Base-by-base conservation (phyloP, 306 rosid genomes). In the Chamaecrista fasciculata region DNA sequence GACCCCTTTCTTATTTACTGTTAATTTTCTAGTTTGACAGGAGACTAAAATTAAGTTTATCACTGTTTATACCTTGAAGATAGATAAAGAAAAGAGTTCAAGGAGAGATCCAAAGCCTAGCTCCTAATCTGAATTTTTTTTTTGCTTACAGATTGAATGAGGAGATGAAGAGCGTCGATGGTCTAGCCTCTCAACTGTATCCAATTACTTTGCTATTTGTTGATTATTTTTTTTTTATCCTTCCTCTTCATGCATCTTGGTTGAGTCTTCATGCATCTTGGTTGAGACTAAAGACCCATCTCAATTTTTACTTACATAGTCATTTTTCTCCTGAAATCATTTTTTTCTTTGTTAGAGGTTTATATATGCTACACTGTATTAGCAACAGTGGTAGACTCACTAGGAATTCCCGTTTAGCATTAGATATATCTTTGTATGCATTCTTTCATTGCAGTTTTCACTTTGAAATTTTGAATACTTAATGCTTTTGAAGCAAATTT, bases 161-260 rank as follows among this genome's bases (percentile, higher is more conserved):
- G 82, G 98, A 90, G 78, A 88, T 93, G 96, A 93, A 93, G 81
- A 82, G 76, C 47, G 21, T 83, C 7, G 86, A 88, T 70, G 70
- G 31, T 66, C 87, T 93, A 20, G 96, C 92, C 1, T 36, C 81
- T 16, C 94, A 88, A 79, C 73, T 90, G 95, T 90, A 94, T 90
- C 97, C 95, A 5, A 19, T 70, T 68, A 3, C 66, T 26, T 60
- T 52, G 3, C 39, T 33, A 12, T 33, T 57, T 76, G 1, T 23
- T 62, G 53, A 6, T 14, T 62, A 11, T 42, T 69, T 47, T 72
- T 0, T 19, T 56, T 49, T 31, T 36, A 25, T 55, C 43, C 39
- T 62, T 36, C 33, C 61, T 43, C 39, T 62, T 67, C 40, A 12
- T 18, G 56, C 51, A 26, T 47, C 29, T 63, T 70, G 36, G 74